Evolutionary conservation across 1,284 basidiomycete species (phyloP).

Genomic region (Rhodotorula sp.): DNA sequence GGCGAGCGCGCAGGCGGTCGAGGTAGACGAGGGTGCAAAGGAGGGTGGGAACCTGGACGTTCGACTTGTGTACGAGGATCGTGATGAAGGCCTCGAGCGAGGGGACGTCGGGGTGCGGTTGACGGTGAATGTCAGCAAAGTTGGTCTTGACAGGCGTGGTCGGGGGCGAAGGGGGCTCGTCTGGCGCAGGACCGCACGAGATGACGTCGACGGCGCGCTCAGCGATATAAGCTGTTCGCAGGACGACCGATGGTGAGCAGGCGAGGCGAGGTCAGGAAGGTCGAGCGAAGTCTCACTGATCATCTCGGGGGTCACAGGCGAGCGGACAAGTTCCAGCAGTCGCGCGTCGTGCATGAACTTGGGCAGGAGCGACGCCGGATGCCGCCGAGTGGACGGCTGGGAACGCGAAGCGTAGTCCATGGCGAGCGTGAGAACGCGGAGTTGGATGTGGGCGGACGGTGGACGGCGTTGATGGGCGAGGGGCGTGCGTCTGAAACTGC

Average conservation of each 20-base stretch:
- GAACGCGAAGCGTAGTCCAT: constrained; percentile 18
- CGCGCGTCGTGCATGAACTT: constrained; percentile 61
- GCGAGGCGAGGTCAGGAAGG: background rate
- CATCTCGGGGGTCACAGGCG: constrained; percentile 74
- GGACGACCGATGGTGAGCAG: background rate
- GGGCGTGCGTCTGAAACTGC: no score
- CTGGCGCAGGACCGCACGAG: constrained; percentile 15
- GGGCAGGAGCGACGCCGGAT: constrained; percentile 38
- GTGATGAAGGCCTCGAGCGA: constrained; percentile 82
- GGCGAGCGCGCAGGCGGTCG: constrained; percentile 72
- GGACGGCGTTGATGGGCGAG: background rate
- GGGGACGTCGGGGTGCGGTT: constrained; percentile 52
- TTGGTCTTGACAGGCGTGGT: constrained; percentile 25
- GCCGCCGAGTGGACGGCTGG: constrained; percentile 30
- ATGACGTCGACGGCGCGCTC: constrained; percentile 38
- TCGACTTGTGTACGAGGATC: constrained; percentile 75
- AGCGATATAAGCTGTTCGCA: constrained; percentile 33
- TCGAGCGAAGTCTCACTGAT: constrained; percentile 52
- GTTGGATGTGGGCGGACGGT: background rate
- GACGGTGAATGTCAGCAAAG: constrained; percentile 10
- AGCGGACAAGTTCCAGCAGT: constrained; percentile 71
- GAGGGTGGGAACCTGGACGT: constrained; percentile 78
- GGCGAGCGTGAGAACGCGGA: background rate
- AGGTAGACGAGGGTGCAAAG: constrained; percentile 90
- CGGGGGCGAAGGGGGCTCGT: constrained; percentile 31